Conservation (phyloP, 495 filamentous ascomycete genomes). For the Podospora anserina region DNA sequence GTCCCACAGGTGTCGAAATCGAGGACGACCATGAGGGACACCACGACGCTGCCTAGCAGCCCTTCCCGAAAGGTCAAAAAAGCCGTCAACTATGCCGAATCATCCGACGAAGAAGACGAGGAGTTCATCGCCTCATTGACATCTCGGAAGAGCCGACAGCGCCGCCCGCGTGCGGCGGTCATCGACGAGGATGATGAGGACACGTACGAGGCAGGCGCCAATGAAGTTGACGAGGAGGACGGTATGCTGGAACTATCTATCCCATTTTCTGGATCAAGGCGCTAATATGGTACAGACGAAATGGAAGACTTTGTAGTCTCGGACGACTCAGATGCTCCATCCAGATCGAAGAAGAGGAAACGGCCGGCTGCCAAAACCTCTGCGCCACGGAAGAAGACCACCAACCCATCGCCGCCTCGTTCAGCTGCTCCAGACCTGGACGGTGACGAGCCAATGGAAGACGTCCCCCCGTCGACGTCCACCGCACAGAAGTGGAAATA, state of each 20-base stretch:
- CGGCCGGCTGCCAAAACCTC: slow-evolving; percentile 51
- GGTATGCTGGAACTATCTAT: slow-evolving; percentile 20
- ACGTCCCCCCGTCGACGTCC: slow-evolving; percentile 53
- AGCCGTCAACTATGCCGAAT: slow-evolving; percentile 63
- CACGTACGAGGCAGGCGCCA: slow-evolving; percentile 61
- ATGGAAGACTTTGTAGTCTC: slow-evolving; percentile 87
- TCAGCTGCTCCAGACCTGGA: slow-evolving; percentile 15
- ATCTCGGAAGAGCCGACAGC: slow-evolving; percentile 30
- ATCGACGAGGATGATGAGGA: slow-evolving; percentile 56
- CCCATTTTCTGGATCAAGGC: not conserved
- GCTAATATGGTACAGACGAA: slow-evolving; percentile 46
- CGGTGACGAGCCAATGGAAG: slow-evolving; percentile 46
- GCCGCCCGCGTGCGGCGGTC: slow-evolving; percentile 34
- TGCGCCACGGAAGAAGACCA: slow-evolving; percentile 56
- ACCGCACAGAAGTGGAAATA: slow-evolving; percentile 84
- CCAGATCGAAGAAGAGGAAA: slow-evolving; percentile 68
- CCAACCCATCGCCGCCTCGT: slow-evolving; percentile 44
- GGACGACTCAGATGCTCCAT: slow-evolving; percentile 70
- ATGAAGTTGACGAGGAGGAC: slow-evolving; percentile 60
- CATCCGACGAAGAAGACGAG: slow-evolving; percentile 59
- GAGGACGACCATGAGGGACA: slow-evolving; percentile 28
- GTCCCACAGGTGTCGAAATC: slow-evolving; percentile 29
- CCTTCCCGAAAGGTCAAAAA: slow-evolving; percentile 59
- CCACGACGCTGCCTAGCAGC: slow-evolving; percentile 45
- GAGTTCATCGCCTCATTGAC: slow-evolving; percentile 52